A percentile compares a stretch with the other conserved stretches of the same genome.
These are phyloP conservation scores for Gryganskiella cystojenkinii DNA, from an alignment of 192 early-diverging fungal species.

Conservation along the genomic window DNA sequence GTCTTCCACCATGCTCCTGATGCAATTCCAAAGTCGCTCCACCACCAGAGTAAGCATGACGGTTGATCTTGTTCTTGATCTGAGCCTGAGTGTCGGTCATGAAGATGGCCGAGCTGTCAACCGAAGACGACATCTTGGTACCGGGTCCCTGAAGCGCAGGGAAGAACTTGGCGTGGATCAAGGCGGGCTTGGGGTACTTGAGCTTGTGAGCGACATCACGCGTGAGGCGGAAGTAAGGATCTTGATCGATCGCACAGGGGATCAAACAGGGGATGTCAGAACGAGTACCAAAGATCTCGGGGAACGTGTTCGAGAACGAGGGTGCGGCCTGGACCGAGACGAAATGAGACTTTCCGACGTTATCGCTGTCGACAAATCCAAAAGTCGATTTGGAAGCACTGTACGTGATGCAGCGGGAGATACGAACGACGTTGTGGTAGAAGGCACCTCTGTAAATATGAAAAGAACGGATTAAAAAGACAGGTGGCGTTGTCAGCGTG, in stretches of 20 bases:
- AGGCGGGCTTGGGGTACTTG: slow-evolving; percentile 95
- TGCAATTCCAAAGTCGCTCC: slow-evolving; percentile 89
- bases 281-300: slow-evolving; percentile 92
- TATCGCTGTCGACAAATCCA: slow-evolving; percentile 91
- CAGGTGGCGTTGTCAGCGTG: not conserved
- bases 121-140: slow-evolving; percentile 96
- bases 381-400: slow-evolving; percentile 87
- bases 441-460: slow-evolving; percentile 76
- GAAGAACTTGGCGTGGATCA: slow-evolving; percentile 96
- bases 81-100: slow-evolving; percentile 89
- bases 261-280: slow-evolving; percentile 95
- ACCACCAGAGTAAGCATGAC: slow-evolving; percentile 95
- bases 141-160: slow-evolving; percentile 91
- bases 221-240: slow-evolving; percentile 98
- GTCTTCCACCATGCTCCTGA: slow-evolving; percentile 82
- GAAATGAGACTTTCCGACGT: slow-evolving; percentile 95
- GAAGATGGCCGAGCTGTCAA: slow-evolving; percentile 91
- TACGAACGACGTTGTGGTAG: slow-evolving; percentile 92
- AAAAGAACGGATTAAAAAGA: not conserved
- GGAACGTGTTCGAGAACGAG: slow-evolving; percentile 95
- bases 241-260: slow-evolving; percentile 99
- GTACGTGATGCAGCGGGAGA: slow-evolving; percentile 89
- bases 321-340: slow-evolving; percentile 94
- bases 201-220: slow-evolving; percentile 92
- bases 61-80: slow-evolving; percentile 99